These are phyloP conservation scores for Boechera retrofracta DNA, from an alignment of 345 rosid species.

Conservation along the genomic window DNA sequence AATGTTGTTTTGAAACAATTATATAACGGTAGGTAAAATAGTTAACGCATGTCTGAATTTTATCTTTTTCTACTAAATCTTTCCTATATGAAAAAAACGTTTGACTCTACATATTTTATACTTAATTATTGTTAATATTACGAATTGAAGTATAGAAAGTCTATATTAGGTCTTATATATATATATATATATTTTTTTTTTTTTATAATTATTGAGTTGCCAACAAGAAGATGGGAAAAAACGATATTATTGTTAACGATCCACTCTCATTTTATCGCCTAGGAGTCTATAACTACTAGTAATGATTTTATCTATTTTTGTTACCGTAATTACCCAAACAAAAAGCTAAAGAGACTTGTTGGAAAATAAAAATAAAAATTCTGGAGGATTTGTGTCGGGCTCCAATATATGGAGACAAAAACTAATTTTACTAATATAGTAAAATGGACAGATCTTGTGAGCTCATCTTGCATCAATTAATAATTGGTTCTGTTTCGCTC, in stretches of 20 bases:
- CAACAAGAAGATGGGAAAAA: background rate
- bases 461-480: background rate
- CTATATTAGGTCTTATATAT: background rate
- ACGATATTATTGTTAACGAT: background rate
- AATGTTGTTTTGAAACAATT: background rate
- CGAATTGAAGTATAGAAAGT: background rate
- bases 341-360: background rate
- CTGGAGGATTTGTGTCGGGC: constrained; percentile 29
- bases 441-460: constrained; percentile 25
- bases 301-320: background rate
- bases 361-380: background rate
- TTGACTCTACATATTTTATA: no score
- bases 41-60: no score
- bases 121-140: background rate
- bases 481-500: constrained; percentile 31
- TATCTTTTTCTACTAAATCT: no score
- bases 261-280: background rate
- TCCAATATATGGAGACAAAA: constrained; percentile 19
- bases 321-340: constrained; percentile 4
- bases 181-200: background rate
- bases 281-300: background rate
- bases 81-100: no score
- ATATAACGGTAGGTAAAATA: background rate
- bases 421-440: constrained; percentile 27
- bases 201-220: background rate